Percentiles rank a stretch among this genome's conserved stretches.
These are phyloP conservation scores for Gaultheria prostrata DNA, from an alignment of 148 eudicot genomes.

Conservation along the genomic window DNA sequence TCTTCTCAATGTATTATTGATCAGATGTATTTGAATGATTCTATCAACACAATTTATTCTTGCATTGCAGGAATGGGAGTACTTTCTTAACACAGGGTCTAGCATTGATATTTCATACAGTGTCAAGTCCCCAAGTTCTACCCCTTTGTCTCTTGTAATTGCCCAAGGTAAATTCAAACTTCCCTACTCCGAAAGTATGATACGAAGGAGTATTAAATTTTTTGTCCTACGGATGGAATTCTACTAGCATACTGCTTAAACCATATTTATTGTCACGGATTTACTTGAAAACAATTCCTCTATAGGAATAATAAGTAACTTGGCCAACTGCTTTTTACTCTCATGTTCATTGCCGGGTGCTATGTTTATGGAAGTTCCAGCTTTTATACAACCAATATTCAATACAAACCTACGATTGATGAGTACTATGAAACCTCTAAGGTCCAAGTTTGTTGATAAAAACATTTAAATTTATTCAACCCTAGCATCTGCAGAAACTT, in stretches of 20 bases:
- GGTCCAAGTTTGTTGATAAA: neutral
- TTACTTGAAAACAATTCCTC: neutral
- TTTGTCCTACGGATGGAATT: neutral
- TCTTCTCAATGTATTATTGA: neutral
- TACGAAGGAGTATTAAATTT: neutral
- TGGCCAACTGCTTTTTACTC: neutral
- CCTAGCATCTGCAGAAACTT: neutral
- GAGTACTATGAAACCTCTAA: neutral
- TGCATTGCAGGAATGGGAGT: conserved; percentile 51
- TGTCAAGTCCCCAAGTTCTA: conserved; percentile 35
- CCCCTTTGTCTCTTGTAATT: conserved; percentile 41
- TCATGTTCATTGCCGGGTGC: neutral
- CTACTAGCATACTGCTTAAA: neutral
- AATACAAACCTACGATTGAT: neutral
- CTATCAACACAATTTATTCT: neutral
- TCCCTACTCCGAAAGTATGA: neutral
- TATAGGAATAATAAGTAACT: neutral
- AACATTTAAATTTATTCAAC: neutral
- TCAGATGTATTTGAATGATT: neutral
- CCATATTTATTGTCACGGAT: neutral
- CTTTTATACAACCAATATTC: neutral
- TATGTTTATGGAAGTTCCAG: neutral
- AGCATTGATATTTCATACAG: conserved; percentile 41
- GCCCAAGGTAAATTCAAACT: conserved; percentile 45
- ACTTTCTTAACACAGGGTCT: conserved; percentile 53